These are phyloP conservation scores for Puccinia coronata DNA, from an alignment of 1,284 basidiomycete species.

Conservation along the genomic window DNA sequence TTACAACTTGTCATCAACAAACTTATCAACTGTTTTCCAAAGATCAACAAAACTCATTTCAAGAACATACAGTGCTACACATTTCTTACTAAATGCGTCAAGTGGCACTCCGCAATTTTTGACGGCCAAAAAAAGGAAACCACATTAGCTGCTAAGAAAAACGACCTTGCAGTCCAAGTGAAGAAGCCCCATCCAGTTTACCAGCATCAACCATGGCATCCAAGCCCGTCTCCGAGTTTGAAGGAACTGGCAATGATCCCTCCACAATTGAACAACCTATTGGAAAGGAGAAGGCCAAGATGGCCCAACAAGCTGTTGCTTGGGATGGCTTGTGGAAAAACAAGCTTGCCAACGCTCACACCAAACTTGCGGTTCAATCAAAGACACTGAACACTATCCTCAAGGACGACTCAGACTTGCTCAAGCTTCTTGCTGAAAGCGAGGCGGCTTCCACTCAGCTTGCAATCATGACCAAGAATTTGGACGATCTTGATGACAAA, in stretches of 20 bases:
- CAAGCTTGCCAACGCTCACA: too few species aligned
- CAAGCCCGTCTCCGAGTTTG: neutral
- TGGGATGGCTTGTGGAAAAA: neutral
- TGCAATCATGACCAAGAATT: conserved; percentile 1
- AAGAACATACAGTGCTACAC: conserved; percentile 1
- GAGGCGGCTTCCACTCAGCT: neutral
- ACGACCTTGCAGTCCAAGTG: too few species aligned
- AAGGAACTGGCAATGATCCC: too few species aligned
- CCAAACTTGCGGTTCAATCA: too few species aligned
- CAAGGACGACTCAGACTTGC: neutral
- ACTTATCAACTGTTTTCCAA: too few species aligned
- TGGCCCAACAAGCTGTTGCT: neutral
- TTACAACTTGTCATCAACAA: conserved; percentile 1
- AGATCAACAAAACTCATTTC: neutral
- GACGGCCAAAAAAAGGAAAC: too few species aligned
- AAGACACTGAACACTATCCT: too few species aligned
- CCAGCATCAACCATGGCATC: neutral
- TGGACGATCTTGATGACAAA: too few species aligned
- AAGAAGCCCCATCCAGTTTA: too few species aligned
- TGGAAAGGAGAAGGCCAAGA: too few species aligned
- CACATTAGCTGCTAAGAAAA: too few species aligned
- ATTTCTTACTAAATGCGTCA: neutral
- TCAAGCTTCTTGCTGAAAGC: neutral
- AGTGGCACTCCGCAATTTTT: neutral
- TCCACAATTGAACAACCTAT: neutral